These are phyloP conservation scores for Russula lepida DNA, from an alignment of 768 basidiomycete genomes.

Conservation along the genomic window DNA sequence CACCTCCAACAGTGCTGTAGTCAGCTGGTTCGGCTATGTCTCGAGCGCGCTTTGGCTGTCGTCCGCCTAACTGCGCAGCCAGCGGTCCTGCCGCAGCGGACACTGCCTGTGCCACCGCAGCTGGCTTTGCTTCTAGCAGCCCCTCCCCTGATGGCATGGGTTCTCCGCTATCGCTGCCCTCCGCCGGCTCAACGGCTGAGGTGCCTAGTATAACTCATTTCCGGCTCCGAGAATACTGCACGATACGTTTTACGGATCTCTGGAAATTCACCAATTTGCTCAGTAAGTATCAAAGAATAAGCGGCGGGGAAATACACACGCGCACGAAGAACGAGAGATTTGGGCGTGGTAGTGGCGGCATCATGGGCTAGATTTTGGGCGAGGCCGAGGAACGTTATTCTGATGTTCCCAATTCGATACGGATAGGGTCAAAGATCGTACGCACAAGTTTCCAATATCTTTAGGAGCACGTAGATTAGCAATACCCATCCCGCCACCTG, in stretches of 20 bases:
- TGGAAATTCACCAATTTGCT: slow-evolving; percentile 24
- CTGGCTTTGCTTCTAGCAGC: background rate
- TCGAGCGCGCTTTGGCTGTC: background rate
- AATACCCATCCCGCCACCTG: slow-evolving; percentile 54
- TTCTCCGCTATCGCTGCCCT: background rate
- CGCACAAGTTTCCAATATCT: slow-evolving; percentile 69
- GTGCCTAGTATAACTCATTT: slow-evolving; percentile 46
- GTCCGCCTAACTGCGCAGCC: background rate
- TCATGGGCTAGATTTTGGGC: slow-evolving; percentile 61
- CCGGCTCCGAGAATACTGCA: slow-evolving; percentile 67
- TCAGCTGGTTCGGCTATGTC: background rate
- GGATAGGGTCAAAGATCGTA: background rate
- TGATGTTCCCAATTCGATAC: slow-evolving; percentile 24
- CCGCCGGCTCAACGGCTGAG: background rate
- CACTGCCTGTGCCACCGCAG: background rate
- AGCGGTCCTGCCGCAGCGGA: background rate
- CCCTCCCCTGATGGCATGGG: background rate
- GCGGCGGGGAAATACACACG: slow-evolving; percentile 40
- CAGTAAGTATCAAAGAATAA: background rate
- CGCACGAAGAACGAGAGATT: slow-evolving; percentile 62
- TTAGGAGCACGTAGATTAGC: slow-evolving; percentile 60
- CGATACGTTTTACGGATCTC: slow-evolving; percentile 79
- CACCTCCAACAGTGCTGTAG: background rate
- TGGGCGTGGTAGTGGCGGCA: slow-evolving; percentile 49
- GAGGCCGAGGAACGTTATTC: slow-evolving; percentile 58